Percentiles rank a stretch among this genome's conserved stretches.
phyloP scores from a whole-genome alignment of 805 yeast species.

The Ogataea ramenticola region DNA sequence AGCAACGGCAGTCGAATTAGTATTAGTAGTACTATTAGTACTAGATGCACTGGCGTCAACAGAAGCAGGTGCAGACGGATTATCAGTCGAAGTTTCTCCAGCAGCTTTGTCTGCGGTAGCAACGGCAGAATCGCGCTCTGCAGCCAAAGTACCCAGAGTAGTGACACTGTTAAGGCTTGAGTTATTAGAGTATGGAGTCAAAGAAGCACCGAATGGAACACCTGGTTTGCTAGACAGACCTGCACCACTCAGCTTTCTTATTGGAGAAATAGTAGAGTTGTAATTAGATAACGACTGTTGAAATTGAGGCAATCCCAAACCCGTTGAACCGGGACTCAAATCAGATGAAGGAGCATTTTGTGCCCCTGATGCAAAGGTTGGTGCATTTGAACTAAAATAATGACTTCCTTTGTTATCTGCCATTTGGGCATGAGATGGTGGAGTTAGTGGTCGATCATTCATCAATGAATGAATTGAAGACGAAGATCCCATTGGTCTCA shows the following conservation, averaged over 20 bases:
- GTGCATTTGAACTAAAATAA: neutral
- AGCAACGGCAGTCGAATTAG: too few species aligned
- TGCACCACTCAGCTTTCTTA: neutral
- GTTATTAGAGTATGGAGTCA: neutral
- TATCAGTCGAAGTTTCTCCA: too few species aligned
- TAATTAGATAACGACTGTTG: neutral
- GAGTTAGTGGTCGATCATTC: neutral
- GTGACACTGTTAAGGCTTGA: neutral
- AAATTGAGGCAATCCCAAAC: neutral
- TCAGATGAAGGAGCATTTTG: neutral
- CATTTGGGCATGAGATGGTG: neutral
- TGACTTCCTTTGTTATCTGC: neutral
- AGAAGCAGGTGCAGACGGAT: too few species aligned
- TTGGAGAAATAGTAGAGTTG: neutral
- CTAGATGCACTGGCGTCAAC: too few species aligned
- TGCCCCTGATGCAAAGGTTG: neutral
- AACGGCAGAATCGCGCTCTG: too few species aligned
- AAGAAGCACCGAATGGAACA: neutral
- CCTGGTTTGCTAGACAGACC: neutral
- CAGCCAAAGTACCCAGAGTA: neutral
- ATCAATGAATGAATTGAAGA: slow-evolving; percentile 1
- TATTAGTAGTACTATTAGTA: too few species aligned
- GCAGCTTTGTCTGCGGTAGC: too few species aligned
- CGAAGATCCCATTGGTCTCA: neutral
- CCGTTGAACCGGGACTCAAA: neutral